Evolutionary conservation across 257 asterid genomes (phyloP), one percentile per base, ranked within the genome.

Genomic region (Nicotiana attenuata): DNA sequence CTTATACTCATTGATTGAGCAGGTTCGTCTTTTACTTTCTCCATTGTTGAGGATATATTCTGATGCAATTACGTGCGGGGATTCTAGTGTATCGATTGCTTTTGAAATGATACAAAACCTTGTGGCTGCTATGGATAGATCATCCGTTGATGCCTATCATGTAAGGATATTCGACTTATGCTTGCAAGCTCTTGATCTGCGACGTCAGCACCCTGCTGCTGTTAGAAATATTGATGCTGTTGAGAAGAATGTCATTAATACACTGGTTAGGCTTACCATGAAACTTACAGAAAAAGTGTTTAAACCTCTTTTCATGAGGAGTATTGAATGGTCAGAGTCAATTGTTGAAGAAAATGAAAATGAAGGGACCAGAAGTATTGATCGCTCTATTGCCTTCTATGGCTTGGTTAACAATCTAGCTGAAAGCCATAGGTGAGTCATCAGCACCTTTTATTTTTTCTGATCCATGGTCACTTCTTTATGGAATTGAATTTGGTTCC

Each of bases 11-110:
- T 75, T 47, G 76, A 38, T 76, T 80, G 77, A 22, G 76, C 89
- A 96, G 99, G 98, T 90, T 65, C 97, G 98, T 24, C 97, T 92
- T 82, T 87, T 92, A 82, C 92, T 96, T 73, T 94, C 98, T 38
- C 95, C 92, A 22, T 77, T 96, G 68, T 61, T 92, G 91, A 85
- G 87, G 67, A 75, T 90, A 87, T 93, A 92, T 86, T 28, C 92
- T 28, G 95, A 92, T 80, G 93, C 97, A 56, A 55, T 90, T 68
- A 79, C 80, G 55, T 86, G 86, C 80, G 97, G 97, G 80, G 97
- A 92, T 52, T 88, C 91, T 11, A 94, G 94, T 86, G 80, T 96
- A 82, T 86, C 97, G 35, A 59, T 81, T 86, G 68, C 88, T 68
- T 94, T 94, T 86, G 95, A 91, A 85, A 92, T 96, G 95, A 89